These are phyloP conservation scores for Microcyclospora tardicrescens DNA, from an alignment of 2,329 filamentous ascomycete species.

Conservation along the genomic window DNA sequence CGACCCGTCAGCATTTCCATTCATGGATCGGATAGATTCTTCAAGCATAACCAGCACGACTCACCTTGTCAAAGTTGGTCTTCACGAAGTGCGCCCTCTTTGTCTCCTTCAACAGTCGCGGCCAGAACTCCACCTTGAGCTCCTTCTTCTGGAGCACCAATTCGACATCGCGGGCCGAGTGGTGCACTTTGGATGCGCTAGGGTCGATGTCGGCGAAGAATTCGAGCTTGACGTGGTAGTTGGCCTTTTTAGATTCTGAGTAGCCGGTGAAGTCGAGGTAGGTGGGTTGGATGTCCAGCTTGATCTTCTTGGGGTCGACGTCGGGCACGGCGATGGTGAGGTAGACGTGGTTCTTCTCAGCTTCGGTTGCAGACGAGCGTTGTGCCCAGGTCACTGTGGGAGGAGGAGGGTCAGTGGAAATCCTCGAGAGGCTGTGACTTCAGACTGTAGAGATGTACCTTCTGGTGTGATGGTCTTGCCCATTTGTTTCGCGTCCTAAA, in stretches of 20 bases:
- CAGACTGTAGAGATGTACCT: slow-evolving; percentile 14
- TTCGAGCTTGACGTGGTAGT: slow-evolving; percentile 74
- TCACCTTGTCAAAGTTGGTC: slow-evolving; percentile 94
- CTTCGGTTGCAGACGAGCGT: slow-evolving; percentile 69
- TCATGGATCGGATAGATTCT: neutral
- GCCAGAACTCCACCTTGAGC: slow-evolving; percentile 88
- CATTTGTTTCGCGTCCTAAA: no score
- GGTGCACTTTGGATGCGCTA: slow-evolving; percentile 69
- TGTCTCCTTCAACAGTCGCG: slow-evolving; percentile 76
- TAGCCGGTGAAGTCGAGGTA: slow-evolving; percentile 69
- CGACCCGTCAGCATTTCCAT: slow-evolving; percentile 1
- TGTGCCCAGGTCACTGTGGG: slow-evolving; percentile 86
- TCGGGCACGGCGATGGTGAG: slow-evolving; percentile 84
- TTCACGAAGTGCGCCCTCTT: slow-evolving; percentile 92
- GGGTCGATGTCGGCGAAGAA: slow-evolving; percentile 87
- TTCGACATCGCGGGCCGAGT: slow-evolving; percentile 79
- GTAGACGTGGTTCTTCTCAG: slow-evolving; percentile 88
- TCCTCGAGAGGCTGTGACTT: neutral
- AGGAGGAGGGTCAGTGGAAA: neutral
- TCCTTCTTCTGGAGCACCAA: slow-evolving; percentile 96
- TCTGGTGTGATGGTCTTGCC: slow-evolving; percentile 25
- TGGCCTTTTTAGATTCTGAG: slow-evolving; percentile 71
- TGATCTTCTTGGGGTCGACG: slow-evolving; percentile 59
- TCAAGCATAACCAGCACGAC: slow-evolving; percentile 10
- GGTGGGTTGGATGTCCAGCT: slow-evolving; percentile 70